Evolutionary conservation across 495 filamentous ascomycete genomes (phyloP), one percentile per base, ranked within the genome.

Genomic region (Aspergillus heteromorphus): DNA sequence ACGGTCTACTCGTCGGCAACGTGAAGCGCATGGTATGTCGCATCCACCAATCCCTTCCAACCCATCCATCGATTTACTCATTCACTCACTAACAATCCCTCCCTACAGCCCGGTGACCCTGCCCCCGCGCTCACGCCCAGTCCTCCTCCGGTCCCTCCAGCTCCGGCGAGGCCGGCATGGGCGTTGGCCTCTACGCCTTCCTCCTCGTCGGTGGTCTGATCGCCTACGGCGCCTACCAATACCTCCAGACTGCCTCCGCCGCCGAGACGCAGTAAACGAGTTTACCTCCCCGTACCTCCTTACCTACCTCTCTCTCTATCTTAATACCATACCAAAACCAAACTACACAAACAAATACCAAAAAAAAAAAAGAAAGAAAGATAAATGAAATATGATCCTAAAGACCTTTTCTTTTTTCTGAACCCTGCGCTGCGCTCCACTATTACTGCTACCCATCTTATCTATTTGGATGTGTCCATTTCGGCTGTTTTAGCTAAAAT

Each of bases 211-310:
- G 93, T 56, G 91, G 81, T 58, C 73, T 82, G 20, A 63, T 85
- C 64, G 93, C 88, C 49, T 96, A 87, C 71, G 84, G 76, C 60
- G 91, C 84, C 53, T 98, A 91, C 79, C 85, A 95, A 73, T 96
- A 95, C 79, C 65, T 95, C 50, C 83, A 91, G 75, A 71, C 74
- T 57, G 80, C 69, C 76, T 68, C 77, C 60, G 57, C 69, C 69
- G 49, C 67, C 23, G 59, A 66, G 60, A 47, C 62, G 49, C 58
- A 65, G 59, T 64, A 64, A 50, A 52, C 18, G 43, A 48, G 13
- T 13, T 16, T n/a, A n/a, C n/a, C n/a, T n/a, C n/a, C n/a, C n/a
- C n/a, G n/a, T n/a, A n/a, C n/a, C n/a, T n/a, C 23, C 3, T 7
- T 27, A 27, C 7, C 23, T 27, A 27, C 23, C 3, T 27, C 3